Conservation (phyloP, 176 grass and related monocot genomes). For the Lolium perenne region DNA sequence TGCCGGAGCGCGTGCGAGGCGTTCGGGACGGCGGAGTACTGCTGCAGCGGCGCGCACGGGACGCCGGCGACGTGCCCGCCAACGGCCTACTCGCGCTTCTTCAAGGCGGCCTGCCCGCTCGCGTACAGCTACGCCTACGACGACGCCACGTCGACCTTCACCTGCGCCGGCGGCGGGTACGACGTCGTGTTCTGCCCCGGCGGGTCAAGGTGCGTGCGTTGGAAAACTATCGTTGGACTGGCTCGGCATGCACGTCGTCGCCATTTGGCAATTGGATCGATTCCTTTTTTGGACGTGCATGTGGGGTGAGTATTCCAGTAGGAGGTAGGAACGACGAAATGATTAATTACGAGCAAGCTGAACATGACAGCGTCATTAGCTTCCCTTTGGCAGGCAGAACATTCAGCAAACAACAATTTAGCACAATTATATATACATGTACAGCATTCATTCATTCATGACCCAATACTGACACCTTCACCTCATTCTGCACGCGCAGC, state of each 20-base stretch:
- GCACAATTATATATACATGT: not conserved
- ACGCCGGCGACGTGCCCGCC: conserved; percentile 54
- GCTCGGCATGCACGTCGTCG: conserved; percentile 10
- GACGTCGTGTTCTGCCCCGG: conserved; percentile 59
- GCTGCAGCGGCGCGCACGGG: conserved; percentile 64
- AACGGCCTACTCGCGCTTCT: conserved; percentile 57
- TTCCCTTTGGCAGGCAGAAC: too few species aligned
- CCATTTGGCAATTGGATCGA: not conserved
- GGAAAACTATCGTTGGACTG: not conserved
- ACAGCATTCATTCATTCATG: not conserved
- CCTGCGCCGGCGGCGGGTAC: conserved; percentile 56
- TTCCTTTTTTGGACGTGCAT: not conserved
- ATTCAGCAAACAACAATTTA: too few species aligned
- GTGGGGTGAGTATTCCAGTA: not conserved
- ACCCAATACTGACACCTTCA: conserved; percentile 19
- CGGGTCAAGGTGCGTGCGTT: conserved; percentile 42
- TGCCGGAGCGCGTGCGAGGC: conserved; percentile 80
- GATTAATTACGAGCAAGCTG: too few species aligned
- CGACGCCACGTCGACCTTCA: conserved; percentile 68
- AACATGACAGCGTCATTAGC: too few species aligned
- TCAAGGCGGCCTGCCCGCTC: conserved; percentile 59
- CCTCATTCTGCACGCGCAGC: not conserved
- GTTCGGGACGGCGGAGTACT: conserved; percentile 57
- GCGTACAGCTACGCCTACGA: conserved; percentile 75
- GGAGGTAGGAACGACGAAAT: not conserved